Base-by-base conservation (phyloP, 2,329 filamentous ascomycete species). In the Didymellaceae sp. region DNA sequence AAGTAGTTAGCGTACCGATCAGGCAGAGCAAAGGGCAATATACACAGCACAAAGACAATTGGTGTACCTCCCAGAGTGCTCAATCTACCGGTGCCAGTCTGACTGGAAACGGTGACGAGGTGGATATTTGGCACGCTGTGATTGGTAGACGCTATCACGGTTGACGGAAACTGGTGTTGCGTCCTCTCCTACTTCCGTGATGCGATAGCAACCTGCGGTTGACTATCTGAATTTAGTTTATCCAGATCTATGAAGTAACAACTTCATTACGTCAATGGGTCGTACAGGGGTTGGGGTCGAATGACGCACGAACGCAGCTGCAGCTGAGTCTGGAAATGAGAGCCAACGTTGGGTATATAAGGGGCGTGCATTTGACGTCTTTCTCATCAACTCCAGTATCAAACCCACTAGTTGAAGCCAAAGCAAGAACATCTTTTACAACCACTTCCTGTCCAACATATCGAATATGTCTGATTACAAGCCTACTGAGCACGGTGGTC, bases 401-500 rank as follows among this genome's bases (percentile, higher is more conserved):
- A 5, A 32, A 32, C 18, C 14, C 7, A 32, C 7, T 32, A 9
- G 2, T 4, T 9, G 16, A 14, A 4, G 16, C 13, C 3, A n/a
- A n/a, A n/a, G n/a, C n/a, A n/a, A n/a, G n/a, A n/a, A 31, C 7
- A 13, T 31, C 13, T 31, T 9, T 31, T 6, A 6, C 28, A 4
- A 14, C 5, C 6, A 5, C 18, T 13, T 2, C 22, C 22, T 4
- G 20, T 13, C 11, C n/a, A 14, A 37, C 14, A 20, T 18, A 21
- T 5, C 3, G 25, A 32, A 3, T 16, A 9, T 20, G 16, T 22
- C 20, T 28, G 33, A 35, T 18, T 13, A 28, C 17, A 16, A 18
- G 34, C 34, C 34, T 6, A 41, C 34, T 45, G 52, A 57, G 46
- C 46, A 57, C 40, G 46, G 39, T 35, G 54, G 54, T 18, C 44